Conservation (phyloP, 2,329 filamentous ascomycete species). For the Madurella mycetomatis region DNA sequence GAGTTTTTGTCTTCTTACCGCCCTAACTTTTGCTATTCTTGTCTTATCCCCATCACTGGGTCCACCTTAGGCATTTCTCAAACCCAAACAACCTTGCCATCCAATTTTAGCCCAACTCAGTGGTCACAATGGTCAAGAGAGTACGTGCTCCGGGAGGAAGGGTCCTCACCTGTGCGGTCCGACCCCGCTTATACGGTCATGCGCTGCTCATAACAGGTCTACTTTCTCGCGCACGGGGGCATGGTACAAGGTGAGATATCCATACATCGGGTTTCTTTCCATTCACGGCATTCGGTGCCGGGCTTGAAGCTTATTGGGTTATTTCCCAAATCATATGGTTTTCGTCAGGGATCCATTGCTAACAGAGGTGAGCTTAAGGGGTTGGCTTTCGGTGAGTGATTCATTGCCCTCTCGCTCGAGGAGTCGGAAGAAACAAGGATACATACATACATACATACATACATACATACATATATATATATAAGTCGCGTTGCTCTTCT, state of each 20-base stretch:
- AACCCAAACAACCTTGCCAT: background rate
- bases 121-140: conserved; percentile 8
- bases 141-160: background rate
- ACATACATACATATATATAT: too few relatives aligned
- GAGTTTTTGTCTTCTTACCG: too few relatives aligned
- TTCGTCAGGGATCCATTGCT: background rate
- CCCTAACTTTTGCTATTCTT: too few relatives aligned
- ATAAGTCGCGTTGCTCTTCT: too few relatives aligned
- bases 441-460: too few relatives aligned
- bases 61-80: background rate
- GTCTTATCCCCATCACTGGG: background rate
- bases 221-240: conserved; percentile 61
- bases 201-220: conserved; percentile 40
- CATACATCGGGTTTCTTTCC: background rate
- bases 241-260: conserved; percentile 58
- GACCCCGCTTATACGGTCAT: too few relatives aligned
- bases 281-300: background rate
- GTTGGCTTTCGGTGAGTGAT: conserved; percentile 51
- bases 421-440: too few relatives aligned
- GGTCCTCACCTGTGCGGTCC: background rate
- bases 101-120: background rate
- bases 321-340: background rate
- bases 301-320: background rate
- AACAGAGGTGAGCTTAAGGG: conserved; percentile 34
- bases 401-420: background rate